Evolutionary conservation across 1,284 basidiomycete species (phyloP).

Genomic region (Ceratobasidium sp.): DNA sequence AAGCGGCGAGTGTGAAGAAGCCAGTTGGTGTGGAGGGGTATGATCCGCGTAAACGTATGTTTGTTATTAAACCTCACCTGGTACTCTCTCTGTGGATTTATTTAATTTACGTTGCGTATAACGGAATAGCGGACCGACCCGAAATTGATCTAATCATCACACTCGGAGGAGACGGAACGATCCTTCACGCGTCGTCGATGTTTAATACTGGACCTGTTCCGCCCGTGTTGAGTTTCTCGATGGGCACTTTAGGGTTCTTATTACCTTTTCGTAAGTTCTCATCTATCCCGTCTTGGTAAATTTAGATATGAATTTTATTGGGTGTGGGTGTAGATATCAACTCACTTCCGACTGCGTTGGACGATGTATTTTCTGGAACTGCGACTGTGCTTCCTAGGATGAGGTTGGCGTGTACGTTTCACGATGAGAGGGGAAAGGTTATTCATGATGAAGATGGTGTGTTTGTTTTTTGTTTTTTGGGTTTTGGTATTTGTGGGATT

Average conservation of each 20-base stretch:
- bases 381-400: conserved; percentile 88
- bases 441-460: not conserved
- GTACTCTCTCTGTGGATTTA: no score
- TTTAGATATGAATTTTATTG: not conserved
- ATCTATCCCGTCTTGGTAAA: no score
- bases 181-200: conserved; percentile 92
- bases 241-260: conserved; percentile 95
- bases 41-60: conserved; percentile 65
- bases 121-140: conserved; percentile 61
- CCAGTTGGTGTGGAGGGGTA: conserved; percentile 75
- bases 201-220: conserved; percentile 92
- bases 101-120: no score
- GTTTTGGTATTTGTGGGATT: not conserved
- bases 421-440: conserved; percentile 69
- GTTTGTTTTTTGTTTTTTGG: not conserved
- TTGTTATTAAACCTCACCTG: conserved; percentile 1
- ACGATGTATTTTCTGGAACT: conserved; percentile 79
- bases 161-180: conserved; percentile 95
- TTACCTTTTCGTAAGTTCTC: conserved; percentile 88
- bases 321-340: conserved; percentile 76
- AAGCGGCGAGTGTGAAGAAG: conserved; percentile 73
- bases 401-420: conserved; percentile 86
- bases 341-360: conserved; percentile 83
- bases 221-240: conserved; percentile 94
- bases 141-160: conserved; percentile 89